Conservation (phyloP, 116 monocot genomes). For the Trichopus zeylanicus region DNA sequence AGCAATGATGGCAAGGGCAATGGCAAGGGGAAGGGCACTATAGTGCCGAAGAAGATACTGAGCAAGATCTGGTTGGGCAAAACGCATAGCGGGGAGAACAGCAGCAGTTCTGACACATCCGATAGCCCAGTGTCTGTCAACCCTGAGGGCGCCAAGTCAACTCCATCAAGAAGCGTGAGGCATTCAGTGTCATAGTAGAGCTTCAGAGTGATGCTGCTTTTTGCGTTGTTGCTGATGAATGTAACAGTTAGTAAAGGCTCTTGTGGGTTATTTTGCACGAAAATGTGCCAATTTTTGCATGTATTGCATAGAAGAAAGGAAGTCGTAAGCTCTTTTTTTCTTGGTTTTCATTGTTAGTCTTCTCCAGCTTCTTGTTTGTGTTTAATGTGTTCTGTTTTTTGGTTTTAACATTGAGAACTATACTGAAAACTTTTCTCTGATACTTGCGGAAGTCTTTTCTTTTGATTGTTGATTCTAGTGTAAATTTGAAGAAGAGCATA, state of each 20-base stretch:
- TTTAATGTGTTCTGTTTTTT: no score
- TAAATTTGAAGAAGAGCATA: no score
- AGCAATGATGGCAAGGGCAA: conserved; percentile 9
- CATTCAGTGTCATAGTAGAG: conserved; percentile 32
- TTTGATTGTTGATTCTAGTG: no score
- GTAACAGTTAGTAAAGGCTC: no score
- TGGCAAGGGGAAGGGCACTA: conserved; percentile 29
- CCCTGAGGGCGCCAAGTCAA: conserved; percentile 34
- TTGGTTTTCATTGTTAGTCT: neutral
- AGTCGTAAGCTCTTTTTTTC: neutral
- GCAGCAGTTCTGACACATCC: conserved; percentile 69
- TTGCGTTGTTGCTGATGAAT: neutral
- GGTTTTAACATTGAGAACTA: no score
- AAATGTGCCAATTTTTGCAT: conserved; percentile 6
- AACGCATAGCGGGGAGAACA: conserved; percentile 38
- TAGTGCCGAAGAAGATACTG: conserved; percentile 46
- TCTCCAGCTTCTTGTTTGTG: neutral
- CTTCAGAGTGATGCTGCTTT: neutral
- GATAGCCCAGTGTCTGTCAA: conserved; percentile 41
- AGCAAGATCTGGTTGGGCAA: conserved; percentile 52
- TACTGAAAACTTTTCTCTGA: no score
- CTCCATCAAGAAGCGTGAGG: conserved; percentile 41
- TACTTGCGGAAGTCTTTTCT: no score
- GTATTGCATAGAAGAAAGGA: conserved; percentile 3
- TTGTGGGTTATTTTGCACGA: neutral